These are phyloP conservation scores for Backusella macrospora DNA, from an alignment of 192 early-diverging fungal species.

Conservation along the genomic window DNA sequence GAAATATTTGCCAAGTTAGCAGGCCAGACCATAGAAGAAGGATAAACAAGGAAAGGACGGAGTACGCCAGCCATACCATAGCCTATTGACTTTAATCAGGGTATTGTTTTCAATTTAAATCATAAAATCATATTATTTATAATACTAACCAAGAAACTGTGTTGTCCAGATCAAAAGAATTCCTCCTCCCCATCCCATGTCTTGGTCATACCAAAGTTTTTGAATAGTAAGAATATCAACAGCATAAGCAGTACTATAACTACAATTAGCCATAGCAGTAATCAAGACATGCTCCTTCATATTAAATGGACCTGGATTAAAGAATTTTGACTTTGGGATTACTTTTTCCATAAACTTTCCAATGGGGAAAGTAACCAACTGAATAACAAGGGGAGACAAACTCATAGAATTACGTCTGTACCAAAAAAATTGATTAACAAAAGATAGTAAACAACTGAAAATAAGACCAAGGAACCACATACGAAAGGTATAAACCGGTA, in stretches of 20 bases:
- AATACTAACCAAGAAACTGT: constrained; percentile 30
- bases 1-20: constrained; percentile 73
- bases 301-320: constrained; percentile 65
- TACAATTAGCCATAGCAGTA: constrained; percentile 53
- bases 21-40: constrained; percentile 89
- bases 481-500: constrained; percentile 57
- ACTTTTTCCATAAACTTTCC: constrained; percentile 49
- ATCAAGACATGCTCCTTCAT: constrained; percentile 73
- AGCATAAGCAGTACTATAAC: constrained; percentile 54
- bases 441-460: constrained; percentile 46
- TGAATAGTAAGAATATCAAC: constrained; percentile 60
- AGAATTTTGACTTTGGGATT: constrained; percentile 48
- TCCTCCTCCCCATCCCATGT: constrained; percentile 54
- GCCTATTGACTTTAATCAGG: not conserved
- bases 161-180: constrained; percentile 59
- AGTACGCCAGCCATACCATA: constrained; percentile 69
- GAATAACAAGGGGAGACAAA: constrained; percentile 48
- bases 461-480: constrained; percentile 51
- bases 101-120: not conserved
- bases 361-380: constrained; percentile 52
- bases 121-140: not conserved
- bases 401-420: constrained; percentile 49
- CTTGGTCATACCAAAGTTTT: constrained; percentile 56
- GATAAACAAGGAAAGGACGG: constrained; percentile 82
- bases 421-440: constrained; percentile 51